Evolutionary conservation across 176 grass and related monocot genomes (phyloP), one percentile per base, ranked within the genome.

Genomic region (Oryza rufipogon): DNA sequence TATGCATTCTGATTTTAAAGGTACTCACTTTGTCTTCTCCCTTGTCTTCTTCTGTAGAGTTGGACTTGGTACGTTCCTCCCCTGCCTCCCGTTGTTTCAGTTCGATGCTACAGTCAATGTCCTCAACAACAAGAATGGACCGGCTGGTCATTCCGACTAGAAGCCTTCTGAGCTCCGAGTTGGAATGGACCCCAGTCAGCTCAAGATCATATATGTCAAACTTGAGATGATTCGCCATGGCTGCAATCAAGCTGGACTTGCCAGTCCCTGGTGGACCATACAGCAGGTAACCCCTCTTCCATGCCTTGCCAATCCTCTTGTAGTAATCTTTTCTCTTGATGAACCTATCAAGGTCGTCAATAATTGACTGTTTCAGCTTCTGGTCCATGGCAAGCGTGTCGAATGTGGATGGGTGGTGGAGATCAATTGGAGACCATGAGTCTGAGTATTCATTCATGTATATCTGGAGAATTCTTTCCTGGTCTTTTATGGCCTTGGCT

Each of bases 201-300:
- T 98, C 95, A 1, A 98, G 71, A 65, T 98, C 95, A 25, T 93
- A 98, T 56, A 98, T 85, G 76, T 98, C 92, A 66, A 86, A 98
- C 64, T 83, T 89, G 66, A 98, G 87, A 46, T 84, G 85, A 73
- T 98, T 98, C 19, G 95, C 95, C 75, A 98, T 98, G 69, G 95
- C 95, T 0, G 95, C 95, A n/a, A 98, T 91, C 26, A 98, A 85
- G 88, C 91, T 98, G 39, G 95, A 98, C 56, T 98, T 98, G 68
- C 95, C 95, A 1, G 95, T 98, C 51, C 95, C 95, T 15, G 95
- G 95, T 2, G 95, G 95, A 11, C 95, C 95, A 6, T 93, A 80
- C 11, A 98, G 71, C 80, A 98, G 83, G 76, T 98, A 98, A 48
- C 95, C 95, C 20, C 92, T 79, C 63, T 98, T 98, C 95, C 95